Percentiles rank a stretch among this genome's conserved stretches.
These are phyloP conservation scores for Diaporthe sp. DNA, from an alignment of 2,329 filamentous ascomycete genomes.

Conservation along the genomic window DNA sequence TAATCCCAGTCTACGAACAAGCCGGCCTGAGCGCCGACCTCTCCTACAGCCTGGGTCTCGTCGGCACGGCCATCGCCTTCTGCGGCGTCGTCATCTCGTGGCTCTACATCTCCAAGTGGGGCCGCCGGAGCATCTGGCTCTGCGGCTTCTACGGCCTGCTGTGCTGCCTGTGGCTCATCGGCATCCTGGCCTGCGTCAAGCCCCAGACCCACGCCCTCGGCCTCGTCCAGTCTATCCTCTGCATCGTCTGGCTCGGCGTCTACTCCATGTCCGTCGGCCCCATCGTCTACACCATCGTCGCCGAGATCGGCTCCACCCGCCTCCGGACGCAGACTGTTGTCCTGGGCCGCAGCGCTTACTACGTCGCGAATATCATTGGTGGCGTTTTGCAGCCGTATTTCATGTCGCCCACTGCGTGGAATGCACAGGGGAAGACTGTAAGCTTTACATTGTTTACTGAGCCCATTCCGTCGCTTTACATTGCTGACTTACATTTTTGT, in stretches of 20 bases:
- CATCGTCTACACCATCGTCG: conserved; percentile 59
- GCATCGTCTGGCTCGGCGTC: conserved; percentile 59
- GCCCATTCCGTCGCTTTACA: no score
- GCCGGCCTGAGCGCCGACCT: conserved; percentile 55
- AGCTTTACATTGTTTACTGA: conserved; percentile 24
- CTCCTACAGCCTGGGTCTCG: conserved; percentile 58
- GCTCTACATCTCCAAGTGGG: conserved; percentile 57
- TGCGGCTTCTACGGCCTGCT: conserved; percentile 55
- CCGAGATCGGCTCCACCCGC: conserved; percentile 60
- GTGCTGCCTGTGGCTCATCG: conserved; percentile 58
- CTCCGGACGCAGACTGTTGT: conserved; percentile 62
- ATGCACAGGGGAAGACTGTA: conserved; percentile 56
- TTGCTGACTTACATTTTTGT: not conserved
- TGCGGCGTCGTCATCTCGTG: conserved; percentile 59
- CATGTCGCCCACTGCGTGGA: conserved; percentile 55
- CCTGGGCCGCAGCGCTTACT: conserved; percentile 57
- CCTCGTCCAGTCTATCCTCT: conserved; percentile 57
- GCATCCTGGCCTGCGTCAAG: conserved; percentile 55
- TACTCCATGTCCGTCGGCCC: conserved; percentile 61
- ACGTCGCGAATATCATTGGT: conserved; percentile 57
- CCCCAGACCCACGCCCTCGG: conserved; percentile 52
- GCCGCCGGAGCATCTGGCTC: conserved; percentile 59
- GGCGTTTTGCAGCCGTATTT: conserved; percentile 56
- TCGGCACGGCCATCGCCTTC: conserved; percentile 59
- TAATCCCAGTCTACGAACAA: conserved; percentile 55